Conservation (phyloP, 257 asterid species). For the Rehmannia glutinosa region DNA sequence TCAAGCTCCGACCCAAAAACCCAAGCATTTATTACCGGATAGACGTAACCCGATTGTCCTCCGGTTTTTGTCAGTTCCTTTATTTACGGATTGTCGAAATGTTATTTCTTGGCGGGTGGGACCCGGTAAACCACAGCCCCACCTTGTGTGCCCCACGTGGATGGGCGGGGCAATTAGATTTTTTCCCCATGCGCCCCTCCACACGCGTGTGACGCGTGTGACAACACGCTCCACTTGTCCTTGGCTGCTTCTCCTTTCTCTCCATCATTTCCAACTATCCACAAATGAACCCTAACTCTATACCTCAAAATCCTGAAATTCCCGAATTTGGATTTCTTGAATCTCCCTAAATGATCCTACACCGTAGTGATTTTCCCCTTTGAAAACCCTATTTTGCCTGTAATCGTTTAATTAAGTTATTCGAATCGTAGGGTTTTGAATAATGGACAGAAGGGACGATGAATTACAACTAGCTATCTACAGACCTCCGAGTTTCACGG, state of each 20-base stretch:
- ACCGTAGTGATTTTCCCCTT: not conserved
- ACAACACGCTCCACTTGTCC: constrained; percentile 22
- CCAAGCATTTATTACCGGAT: too few relatives aligned
- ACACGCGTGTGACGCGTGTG: constrained; percentile 29
- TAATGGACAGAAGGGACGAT: constrained; percentile 45
- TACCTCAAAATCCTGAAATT: too few relatives aligned
- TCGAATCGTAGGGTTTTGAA: constrained; percentile 10
- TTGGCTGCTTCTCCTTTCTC: not conserved
- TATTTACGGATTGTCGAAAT: not conserved
- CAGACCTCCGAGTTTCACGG: constrained; percentile 50
- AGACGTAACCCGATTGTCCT: too few relatives aligned
- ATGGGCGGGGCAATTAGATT: constrained; percentile 5
- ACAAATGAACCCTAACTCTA: too few relatives aligned
- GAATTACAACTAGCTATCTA: constrained; percentile 53
- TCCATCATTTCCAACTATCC: not conserved
- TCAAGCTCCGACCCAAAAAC: not conserved
- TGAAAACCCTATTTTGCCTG: not conserved
- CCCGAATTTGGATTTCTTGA: not conserved
- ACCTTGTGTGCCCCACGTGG: constrained; percentile 23
- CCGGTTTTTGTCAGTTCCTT: too few relatives aligned
- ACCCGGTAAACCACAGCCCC: constrained; percentile 19
- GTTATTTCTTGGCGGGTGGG: not conserved
- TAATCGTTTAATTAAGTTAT: not conserved
- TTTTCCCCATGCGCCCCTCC: not conserved
- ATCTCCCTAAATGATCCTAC: too few relatives aligned